Percentiles rank a stretch among this genome's conserved stretches.
phyloP scores from a whole-genome alignment of 1,284 basidiomycete species.

The Moniliella sp. region DNA sequence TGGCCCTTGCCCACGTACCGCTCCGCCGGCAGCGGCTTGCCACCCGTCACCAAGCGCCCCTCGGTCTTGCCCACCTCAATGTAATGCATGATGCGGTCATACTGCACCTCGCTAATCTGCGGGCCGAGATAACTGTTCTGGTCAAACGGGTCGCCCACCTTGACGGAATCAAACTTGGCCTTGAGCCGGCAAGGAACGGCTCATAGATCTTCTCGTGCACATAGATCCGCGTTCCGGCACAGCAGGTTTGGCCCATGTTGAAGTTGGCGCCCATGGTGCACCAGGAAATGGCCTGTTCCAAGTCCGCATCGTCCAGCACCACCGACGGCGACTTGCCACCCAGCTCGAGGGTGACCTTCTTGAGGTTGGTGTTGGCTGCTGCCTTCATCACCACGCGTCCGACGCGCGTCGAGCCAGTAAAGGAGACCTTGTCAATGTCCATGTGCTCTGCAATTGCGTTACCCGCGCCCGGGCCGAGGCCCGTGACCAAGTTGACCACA shows the following conservation, averaged over 20 bases:
- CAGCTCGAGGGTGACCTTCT: conserved; percentile 59
- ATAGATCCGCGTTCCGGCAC: conserved; percentile 69
- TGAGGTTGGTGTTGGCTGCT: conserved; percentile 2
- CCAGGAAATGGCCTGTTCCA: conserved; percentile 62
- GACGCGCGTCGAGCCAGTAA: conserved; percentile 1
- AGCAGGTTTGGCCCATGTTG: conserved; percentile 82
- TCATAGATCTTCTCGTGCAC: conserved; percentile 58
- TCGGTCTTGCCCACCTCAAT: neutral
- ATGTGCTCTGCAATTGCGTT: conserved; percentile 1
- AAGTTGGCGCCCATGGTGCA: conserved; percentile 84
- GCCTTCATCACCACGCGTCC: neutral
- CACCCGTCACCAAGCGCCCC: neutral
- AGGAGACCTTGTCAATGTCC: conserved; percentile 2
- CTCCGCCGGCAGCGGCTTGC: no score
- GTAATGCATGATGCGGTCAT: neutral
- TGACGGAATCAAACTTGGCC: neutral
- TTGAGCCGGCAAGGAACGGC: conserved; percentile 44
- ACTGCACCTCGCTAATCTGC: neutral
- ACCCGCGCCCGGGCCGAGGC: conserved; percentile 1
- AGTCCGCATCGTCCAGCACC: conserved; percentile 75
- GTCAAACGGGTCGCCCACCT: neutral
- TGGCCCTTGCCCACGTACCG: neutral
- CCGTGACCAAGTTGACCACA: conserved; percentile 2
- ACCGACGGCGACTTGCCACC: conserved; percentile 91
- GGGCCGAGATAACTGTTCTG: neutral